Evolutionary conservation across 352 stramenopile species (phyloP).

Genomic region (Peronospora destructor): DNA sequence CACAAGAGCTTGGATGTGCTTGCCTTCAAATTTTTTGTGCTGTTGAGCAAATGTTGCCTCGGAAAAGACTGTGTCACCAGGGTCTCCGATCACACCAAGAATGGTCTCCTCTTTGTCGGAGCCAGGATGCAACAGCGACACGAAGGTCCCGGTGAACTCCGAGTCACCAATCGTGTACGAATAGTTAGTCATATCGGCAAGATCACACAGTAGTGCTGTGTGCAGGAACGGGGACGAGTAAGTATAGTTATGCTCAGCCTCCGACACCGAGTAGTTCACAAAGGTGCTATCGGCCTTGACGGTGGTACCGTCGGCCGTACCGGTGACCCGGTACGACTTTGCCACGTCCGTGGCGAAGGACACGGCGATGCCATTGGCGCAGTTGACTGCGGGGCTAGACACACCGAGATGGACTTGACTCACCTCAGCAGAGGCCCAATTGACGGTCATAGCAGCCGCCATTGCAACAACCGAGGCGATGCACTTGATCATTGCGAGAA

Average conservation of each 20-base stretch:
- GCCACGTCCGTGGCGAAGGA: slow-evolving; percentile 32
- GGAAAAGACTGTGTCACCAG: slow-evolving; percentile 33
- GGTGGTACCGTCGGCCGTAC: slow-evolving; percentile 15
- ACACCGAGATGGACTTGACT: slow-evolving; percentile 43
- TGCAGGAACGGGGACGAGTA: slow-evolving; percentile 47
- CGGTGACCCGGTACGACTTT: slow-evolving; percentile 28
- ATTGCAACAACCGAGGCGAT: slow-evolving; percentile 11
- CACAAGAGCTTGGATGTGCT: slow-evolving; percentile 38
- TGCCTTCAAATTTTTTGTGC: slow-evolving; percentile 32
- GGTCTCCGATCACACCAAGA: slow-evolving; percentile 35
- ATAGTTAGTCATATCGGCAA: slow-evolving; percentile 37
- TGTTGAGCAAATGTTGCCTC: slow-evolving; percentile 30
- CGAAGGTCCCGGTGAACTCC: slow-evolving; percentile 33
- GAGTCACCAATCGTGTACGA: slow-evolving; percentile 36
- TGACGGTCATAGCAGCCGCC: slow-evolving; percentile 9
- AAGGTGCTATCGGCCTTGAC: slow-evolving; percentile 26
- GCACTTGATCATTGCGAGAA: slow-evolving; percentile 18
- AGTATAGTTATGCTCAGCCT: slow-evolving; percentile 41
- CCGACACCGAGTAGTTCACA: slow-evolving; percentile 30
- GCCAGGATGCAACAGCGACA: slow-evolving; percentile 25
- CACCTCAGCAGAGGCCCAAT: slow-evolving; percentile 28
- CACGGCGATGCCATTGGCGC: slow-evolving; percentile 32
- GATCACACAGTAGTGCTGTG: slow-evolving; percentile 40
- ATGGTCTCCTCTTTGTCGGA: slow-evolving; percentile 36
- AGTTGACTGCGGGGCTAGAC: slow-evolving; percentile 27